Conservation (phyloP, 129 eudicot species). For the Calendula officinalis region DNA sequence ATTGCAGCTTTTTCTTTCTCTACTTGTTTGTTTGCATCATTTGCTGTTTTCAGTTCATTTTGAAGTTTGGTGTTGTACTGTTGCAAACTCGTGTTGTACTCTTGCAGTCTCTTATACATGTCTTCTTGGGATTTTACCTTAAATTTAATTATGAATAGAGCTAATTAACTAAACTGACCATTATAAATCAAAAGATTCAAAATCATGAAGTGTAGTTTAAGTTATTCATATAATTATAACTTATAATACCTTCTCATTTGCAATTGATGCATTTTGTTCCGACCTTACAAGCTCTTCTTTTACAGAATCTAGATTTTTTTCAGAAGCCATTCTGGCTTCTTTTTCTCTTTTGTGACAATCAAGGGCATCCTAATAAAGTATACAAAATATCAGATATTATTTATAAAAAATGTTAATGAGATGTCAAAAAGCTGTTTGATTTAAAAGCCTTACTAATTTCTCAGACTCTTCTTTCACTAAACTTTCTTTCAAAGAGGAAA, state of each 20-base stretch:
- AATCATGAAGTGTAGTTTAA: background rate
- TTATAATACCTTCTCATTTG: conserved; percentile 47
- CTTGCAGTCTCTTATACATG: conserved; percentile 54
- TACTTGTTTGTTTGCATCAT: conserved; percentile 47
- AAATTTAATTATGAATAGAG: conserved; percentile 9
- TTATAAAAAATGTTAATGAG: conserved; percentile 1
- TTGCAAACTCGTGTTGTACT: conserved; percentile 61
- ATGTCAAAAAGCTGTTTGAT: background rate
- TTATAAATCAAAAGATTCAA: background rate
- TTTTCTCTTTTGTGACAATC: conserved; percentile 41
- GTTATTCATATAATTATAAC: background rate
- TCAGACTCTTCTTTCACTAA: conserved; percentile 46
- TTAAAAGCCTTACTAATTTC: conserved; percentile 36
- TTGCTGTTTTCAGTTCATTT: conserved; percentile 48
- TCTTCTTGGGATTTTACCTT: conserved; percentile 48
- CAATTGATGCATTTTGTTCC: conserved; percentile 38
- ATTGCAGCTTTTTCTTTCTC: conserved; percentile 56
- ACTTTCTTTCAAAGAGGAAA: conserved; percentile 40
- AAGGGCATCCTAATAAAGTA: conserved; percentile 38
- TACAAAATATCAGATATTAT: background rate
- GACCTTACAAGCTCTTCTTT: conserved; percentile 45
- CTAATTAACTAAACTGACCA: conserved; percentile 3
- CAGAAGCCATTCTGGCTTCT: conserved; percentile 42
- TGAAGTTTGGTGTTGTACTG: conserved; percentile 59
- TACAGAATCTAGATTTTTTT: conserved; percentile 45